Evolutionary conservation across 148 eudicot species (phyloP), one percentile per base, ranked within the genome.

Genomic region (Amaranthus palmeri): DNA sequence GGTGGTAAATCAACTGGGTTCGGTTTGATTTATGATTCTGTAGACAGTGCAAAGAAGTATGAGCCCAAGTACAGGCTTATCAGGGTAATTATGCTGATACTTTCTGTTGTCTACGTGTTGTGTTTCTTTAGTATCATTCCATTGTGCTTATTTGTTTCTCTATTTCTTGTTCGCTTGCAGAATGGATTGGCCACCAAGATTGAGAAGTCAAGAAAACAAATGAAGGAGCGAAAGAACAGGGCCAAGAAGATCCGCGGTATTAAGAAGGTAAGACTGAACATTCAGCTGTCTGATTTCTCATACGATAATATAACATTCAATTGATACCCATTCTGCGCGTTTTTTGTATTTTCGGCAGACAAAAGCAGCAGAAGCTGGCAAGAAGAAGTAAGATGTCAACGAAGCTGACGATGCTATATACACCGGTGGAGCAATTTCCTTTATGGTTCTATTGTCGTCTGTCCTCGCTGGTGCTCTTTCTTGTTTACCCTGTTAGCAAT

Each of bases 1-100:
- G 96, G 96, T 3, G 96, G 96, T 75, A 90, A 90, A 80, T 90
- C 92, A 18, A 87, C 96, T 43, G 96, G 96, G 2, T 90, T 90
- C 71, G 96, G 92, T 67, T 75, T 90, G 82, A 89, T 25, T 25
- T 25, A 25, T 25, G 36, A 25, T 25, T 25, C 36, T 25, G 36
- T 25, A 25, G 36, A 25, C 36, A 25, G 36, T 25, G 36, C 36
- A 25, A 25, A 25, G 36, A 25, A 25, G 36, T 25, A 25, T 25
- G 96, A 90, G 80, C 96, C 96, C 47, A 90, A 90, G 65, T 90
- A 90, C 87, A 85, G 92, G 79, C 90, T 90, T 10, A 81, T 90
- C 80, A 87, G 96, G 96, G 96, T 90, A 90, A 79, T 8, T 67
- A 53, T 25, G 3, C 18, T 46, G 40, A 6, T 18, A 4, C 25